Evolutionary conservation across 306 rosid genomes (phyloP).

Genomic region (Citrullus mucosospermus): DNA sequence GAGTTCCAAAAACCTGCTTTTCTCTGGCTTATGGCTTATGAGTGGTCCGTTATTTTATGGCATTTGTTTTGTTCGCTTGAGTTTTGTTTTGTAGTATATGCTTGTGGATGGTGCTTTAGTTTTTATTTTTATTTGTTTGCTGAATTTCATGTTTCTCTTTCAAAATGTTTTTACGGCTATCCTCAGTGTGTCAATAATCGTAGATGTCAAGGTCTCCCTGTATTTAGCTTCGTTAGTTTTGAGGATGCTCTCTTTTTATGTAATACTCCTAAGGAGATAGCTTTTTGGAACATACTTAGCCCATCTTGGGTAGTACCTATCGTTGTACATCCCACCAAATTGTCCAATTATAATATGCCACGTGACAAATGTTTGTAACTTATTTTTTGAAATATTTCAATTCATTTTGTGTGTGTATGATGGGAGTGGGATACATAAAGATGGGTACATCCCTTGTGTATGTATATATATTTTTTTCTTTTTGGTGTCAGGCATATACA

Average conservation of each 20-base stretch:
- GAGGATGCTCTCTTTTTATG: not conserved
- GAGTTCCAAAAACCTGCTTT: conserved; percentile 16
- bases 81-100: not conserved
- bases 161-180: not conserved
- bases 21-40: not conserved
- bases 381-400: no score
- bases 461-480: not conserved
- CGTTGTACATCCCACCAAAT: no score
- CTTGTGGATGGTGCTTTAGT: not conserved
- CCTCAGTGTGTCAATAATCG: not conserved
- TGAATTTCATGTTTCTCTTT: not conserved
- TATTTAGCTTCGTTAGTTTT: not conserved
- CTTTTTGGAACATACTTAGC: no score
- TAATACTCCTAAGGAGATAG: not conserved
- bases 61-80: not conserved
- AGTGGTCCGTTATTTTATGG: not conserved
- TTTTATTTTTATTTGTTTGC: not conserved
- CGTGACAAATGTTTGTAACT: no score
- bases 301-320: no score
- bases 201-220: not conserved
- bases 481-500: conserved; percentile 53
- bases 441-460: no score
- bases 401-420: no score
- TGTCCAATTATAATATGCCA: no score
- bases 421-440: no score